These are phyloP conservation scores for Lactarius sanguifluus DNA, from an alignment of 768 basidiomycete species.

Conservation along the genomic window DNA sequence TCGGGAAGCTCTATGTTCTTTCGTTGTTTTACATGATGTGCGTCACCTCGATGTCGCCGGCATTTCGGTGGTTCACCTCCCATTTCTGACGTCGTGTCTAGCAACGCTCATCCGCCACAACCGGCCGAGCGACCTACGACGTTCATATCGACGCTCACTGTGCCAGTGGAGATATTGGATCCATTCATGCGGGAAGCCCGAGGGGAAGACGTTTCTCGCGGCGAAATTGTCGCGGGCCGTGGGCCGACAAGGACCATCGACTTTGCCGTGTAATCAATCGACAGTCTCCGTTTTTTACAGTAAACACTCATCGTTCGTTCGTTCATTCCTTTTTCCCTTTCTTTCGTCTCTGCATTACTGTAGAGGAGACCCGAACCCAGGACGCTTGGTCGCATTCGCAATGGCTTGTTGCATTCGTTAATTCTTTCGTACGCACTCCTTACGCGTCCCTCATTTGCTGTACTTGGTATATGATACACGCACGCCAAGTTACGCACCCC, in stretches of 20 bases:
- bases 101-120: neutral
- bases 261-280: neutral
- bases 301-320: neutral
- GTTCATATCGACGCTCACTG: conserved; percentile 6
- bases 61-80: neutral
- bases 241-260: neutral
- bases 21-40: conserved; percentile 21
- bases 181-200: neutral
- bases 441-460: neutral
- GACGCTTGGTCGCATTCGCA: neutral
- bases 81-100: conserved; percentile 1
- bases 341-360: neutral
- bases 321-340: neutral
- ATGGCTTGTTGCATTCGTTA: neutral
- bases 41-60: neutral
- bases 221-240: neutral
- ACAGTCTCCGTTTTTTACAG: neutral
- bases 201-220: neutral
- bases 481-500: neutral
- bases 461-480: conserved; percentile 1
- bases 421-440: neutral
- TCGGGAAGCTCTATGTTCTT: conserved; percentile 24
- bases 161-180: conserved; percentile 3
- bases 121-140: neutral
- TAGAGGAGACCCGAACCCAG: neutral